Evolutionary conservation across 202 grass and related monocot genomes (phyloP), one percentile per base, ranked within the genome.

Genomic region (Brachypodium distachyon): DNA sequence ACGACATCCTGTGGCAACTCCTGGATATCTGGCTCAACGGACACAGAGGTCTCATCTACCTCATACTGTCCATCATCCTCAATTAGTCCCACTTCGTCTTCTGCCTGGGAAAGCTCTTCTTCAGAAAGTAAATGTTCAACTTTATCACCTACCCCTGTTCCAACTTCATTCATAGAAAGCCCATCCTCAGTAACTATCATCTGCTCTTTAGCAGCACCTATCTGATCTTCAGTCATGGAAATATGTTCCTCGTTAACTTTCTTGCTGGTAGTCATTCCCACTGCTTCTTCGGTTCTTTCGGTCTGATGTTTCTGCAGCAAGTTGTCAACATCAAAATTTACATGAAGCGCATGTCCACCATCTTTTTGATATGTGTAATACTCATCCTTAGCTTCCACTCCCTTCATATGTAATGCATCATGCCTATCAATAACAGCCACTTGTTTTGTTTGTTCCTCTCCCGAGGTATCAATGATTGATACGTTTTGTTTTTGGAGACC

Each of bases 31-130:
- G 16, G 41, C 67, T 73, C 67, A 27, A 44, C 18, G n/a, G 56
- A 19, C 18, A 57, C 21, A 26, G 62, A 61, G 60, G 23, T 66
- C 11, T 52, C 44, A 44, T 59, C 67, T 49, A 70, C 68, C 51
- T 85, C 64, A 66, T 49, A 33, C 0, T 43, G 58, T 64, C 72
- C 47, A 37, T 61, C 67, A 70, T 63, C 74, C 51, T 83, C 50
- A 67, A 47, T 80, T 82, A 67, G 36, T n/a, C 47, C 57, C 56
- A 61, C 54, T 83, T 81, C 79, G 78, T 73, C 58, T 58, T 82
- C n/a, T 41, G 52, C 58, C 73, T 57, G 53, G 33, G 59, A 72
- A 42, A 39, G 70, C 40, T 82, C 85, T 67, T 87, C 68, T 52
- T 61, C 36, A 16, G 44, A 46, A 61, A 54, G 44, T 19, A 55